phyloP scores from a whole-genome alignment of 148 eudicot genomes.

The Diospyros kaki region DNA sequence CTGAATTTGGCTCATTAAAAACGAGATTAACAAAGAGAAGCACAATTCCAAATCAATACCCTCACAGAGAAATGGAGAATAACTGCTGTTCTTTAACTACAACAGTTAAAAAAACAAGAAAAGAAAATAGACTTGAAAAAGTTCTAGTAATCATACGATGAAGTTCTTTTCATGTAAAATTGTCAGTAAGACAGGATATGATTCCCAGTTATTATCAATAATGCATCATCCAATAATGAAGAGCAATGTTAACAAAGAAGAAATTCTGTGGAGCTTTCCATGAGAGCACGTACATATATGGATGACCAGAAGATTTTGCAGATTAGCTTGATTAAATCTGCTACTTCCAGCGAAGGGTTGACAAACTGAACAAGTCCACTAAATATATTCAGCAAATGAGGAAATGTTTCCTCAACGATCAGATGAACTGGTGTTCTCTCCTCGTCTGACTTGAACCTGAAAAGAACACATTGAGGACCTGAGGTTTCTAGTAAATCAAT shows the following conservation, averaged over 20 bases:
- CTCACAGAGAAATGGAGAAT: not conserved
- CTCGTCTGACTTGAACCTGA: constrained; percentile 96
- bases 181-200: not conserved
- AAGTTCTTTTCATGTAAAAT: not conserved
- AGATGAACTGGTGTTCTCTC: constrained; percentile 78
- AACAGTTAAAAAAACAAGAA: not conserved
- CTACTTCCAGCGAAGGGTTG: constrained; percentile 78
- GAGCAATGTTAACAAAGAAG: not conserved
- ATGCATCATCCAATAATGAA: constrained; percentile 6
- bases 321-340: constrained; percentile 90
- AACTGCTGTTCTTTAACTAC: not conserved
- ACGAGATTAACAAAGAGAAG: not conserved
- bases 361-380: constrained; percentile 74
- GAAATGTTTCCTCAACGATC: constrained; percentile 94
- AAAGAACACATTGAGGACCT: constrained; percentile 7
- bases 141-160: not conserved
- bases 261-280: not conserved
- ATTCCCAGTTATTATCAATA: not conserved
- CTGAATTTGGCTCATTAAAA: constrained; percentile 5
- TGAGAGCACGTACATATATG: constrained; percentile 67
- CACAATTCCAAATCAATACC: not conserved
- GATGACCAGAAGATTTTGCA: constrained; percentile 99
- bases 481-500: not conserved
- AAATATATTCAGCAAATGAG: constrained; percentile 70
- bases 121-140: not conserved